These are phyloP conservation scores for Dictyostelium purpureum DNA, from an alignment of 78 protist species.

Conservation along the genomic window DNA sequence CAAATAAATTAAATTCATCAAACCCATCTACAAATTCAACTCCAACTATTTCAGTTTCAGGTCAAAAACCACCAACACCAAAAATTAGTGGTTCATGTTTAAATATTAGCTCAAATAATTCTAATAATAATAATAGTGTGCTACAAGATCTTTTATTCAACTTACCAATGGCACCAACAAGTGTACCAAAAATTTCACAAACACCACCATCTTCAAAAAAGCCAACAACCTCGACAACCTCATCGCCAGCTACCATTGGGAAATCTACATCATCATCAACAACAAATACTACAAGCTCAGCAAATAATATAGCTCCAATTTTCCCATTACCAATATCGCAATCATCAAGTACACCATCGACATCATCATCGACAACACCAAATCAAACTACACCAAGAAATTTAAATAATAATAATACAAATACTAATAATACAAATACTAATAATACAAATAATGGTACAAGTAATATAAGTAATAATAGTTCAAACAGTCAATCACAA, in stretches of 20 bases:
- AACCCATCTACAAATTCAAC: neutral
- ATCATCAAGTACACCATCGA: neutral
- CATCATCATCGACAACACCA: neutral
- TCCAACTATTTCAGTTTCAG: neutral
- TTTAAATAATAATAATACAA: neutral
- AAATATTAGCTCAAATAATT: neutral
- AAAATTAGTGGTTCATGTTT: neutral
- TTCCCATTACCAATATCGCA: neutral
- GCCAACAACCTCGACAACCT: neutral
- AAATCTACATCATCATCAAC: neutral
- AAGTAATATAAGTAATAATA: no score
- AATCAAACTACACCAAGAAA: neutral
- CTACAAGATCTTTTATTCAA: constrained; percentile 3
- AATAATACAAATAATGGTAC: no score
- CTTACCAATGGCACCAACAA: neutral
- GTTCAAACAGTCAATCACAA: no score
- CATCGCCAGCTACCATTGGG: no score
- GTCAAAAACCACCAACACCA: neutral
- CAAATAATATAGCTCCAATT: neutral
- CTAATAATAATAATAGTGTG: neutral
- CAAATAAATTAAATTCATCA: neutral
- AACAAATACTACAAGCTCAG: neutral
- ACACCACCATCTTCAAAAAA: neutral
- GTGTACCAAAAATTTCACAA: neutral
- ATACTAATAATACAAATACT: neutral